Percentiles rank a stretch among this genome's conserved stretches.
phyloP scores from a whole-genome alignment of 2,329 filamentous ascomycete species.

The Alternaria solani region DNA sequence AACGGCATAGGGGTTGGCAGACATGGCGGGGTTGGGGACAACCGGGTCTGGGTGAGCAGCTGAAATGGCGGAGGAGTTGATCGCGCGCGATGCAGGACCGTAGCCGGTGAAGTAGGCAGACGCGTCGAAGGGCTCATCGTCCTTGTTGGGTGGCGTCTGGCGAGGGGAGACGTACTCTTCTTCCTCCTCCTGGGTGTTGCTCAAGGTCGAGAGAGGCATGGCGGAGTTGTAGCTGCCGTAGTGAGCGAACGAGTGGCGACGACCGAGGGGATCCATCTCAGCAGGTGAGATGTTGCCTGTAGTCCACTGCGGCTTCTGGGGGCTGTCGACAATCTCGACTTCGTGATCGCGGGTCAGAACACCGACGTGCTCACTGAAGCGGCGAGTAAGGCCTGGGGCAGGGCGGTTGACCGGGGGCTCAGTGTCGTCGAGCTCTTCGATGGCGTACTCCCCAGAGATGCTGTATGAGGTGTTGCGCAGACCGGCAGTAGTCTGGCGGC shows the following conservation, averaged over 20 bases:
- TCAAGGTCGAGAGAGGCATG: constrained; percentile 35
- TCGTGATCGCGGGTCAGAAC: constrained; percentile 32
- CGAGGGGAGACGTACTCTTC: constrained; percentile 36
- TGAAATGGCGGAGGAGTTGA: constrained; percentile 48
- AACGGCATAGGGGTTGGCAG: constrained; percentile 47
- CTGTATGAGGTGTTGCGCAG: constrained; percentile 69
- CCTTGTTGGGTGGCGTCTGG: constrained; percentile 53
- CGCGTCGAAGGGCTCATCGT: constrained; percentile 63
- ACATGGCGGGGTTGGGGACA: constrained; percentile 30
- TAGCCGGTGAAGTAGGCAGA: constrained; percentile 50
- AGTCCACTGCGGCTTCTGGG: constrained; percentile 41
- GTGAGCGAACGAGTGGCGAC: constrained; percentile 78
- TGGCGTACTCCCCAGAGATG: constrained; percentile 68
- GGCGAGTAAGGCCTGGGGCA: constrained; percentile 39
- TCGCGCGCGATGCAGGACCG: constrained; percentile 46
- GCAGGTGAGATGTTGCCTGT: constrained; percentile 35
- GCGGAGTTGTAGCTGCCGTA: constrained; percentile 38
- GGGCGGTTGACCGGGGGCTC: constrained; percentile 60
- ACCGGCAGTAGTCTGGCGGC: constrained; percentile 53
- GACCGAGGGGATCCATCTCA: constrained; percentile 63
- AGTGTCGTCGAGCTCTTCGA: constrained; percentile 74
- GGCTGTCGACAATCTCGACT: constrained; percentile 31
- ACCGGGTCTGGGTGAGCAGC: constrained; percentile 47
- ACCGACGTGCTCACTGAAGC: constrained; percentile 48
- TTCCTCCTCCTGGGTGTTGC: constrained; percentile 45